Evolutionary conservation across 768 basidiomycete species (phyloP), one percentile per base, ranked within the genome.

Genomic region (Mycena rebaudengoi): DNA sequence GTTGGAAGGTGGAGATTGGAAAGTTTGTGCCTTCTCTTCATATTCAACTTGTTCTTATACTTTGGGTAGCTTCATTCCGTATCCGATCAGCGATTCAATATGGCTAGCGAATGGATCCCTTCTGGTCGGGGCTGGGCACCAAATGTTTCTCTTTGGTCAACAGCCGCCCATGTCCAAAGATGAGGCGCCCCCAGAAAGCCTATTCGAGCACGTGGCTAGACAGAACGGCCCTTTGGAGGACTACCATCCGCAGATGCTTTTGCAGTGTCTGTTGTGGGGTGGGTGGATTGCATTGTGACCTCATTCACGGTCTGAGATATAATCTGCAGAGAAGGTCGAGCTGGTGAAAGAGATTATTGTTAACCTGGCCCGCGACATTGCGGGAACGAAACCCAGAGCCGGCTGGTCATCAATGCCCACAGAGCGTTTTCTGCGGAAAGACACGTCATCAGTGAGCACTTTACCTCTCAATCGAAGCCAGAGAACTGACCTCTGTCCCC

Each of bases 251-350:
- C 94, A 96, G 71, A 91, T 97, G 85, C 74, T 99, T 18, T 78
- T 96, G 13, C 96, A 98, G 71, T 97, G 95, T 72, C 80, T 98
- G 56, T 78, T 98, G 8, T 97, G 95, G 96, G 91, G 96, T 96
- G 68, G 59, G 87, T 73, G 48, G 21, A 14, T 13, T 46, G 21
- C 16, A 37, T 33, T 41, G 33, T 37, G 12, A 12, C n/a, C 7
- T 43, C 18, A 37, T 45, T 29, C 10, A 10, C 35, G 43, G 8
- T 21, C n/a, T 2, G n/a, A 14, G 29, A 33, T 23, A 3, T 33
- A 23, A 52, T 61, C 23, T 26, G 7, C 72, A 96, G 95, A 89
- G 37, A 97, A 97, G 75, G 74, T 93, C 37, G 91, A 92, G 60
- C 74, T 95, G 7, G 96, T 97, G 43, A 95, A 96, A 69, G 85